Conservation (phyloP, 2,329 filamentous ascomycete genomes). For the Calonectria ilicicola region DNA sequence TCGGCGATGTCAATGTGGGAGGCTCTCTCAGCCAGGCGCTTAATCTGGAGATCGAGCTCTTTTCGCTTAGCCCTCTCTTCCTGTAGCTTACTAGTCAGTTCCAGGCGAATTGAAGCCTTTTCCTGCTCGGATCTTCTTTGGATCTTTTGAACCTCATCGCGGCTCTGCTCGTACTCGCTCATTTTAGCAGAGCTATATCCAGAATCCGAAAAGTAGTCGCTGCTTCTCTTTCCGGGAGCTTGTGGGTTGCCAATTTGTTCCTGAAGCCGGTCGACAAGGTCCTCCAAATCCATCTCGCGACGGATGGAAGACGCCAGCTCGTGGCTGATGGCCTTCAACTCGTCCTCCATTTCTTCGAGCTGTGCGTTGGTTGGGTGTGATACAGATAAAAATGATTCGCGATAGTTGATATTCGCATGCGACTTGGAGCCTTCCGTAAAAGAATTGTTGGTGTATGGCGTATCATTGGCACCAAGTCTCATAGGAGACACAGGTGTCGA, state of each 20-base stretch:
- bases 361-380: slow-evolving; percentile 62
- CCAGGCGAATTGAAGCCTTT: slow-evolving; percentile 85
- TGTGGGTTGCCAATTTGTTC: slow-evolving; percentile 74
- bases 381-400: slow-evolving; percentile 65
- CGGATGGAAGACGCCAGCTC: slow-evolving; percentile 94
- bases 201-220: slow-evolving; percentile 98
- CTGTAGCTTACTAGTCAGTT: slow-evolving; percentile 87
- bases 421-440: slow-evolving; percentile 51
- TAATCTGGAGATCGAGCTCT: slow-evolving; percentile 85
- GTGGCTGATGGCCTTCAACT: slow-evolving; percentile 90
- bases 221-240: slow-evolving; percentile 78
- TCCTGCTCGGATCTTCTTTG: slow-evolving; percentile 91
- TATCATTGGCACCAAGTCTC: slow-evolving; percentile 51
- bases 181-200: slow-evolving; percentile 87
- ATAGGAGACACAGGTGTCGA: slow-evolving; percentile 64
- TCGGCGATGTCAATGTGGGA: slow-evolving; percentile 70
- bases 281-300: slow-evolving; percentile 95
- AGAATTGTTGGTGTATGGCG: slow-evolving; percentile 41
- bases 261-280: slow-evolving; percentile 89
- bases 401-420: slow-evolving; percentile 61
- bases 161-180: slow-evolving; percentile 72
- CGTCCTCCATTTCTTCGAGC: slow-evolving; percentile 91
- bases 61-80: slow-evolving; percentile 84
- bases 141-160: slow-evolving; percentile 83
- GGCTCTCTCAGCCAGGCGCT: slow-evolving; percentile 82